phyloP scores from a whole-genome alignment of 331 rosid species.

The Quercus phellos region DNA sequence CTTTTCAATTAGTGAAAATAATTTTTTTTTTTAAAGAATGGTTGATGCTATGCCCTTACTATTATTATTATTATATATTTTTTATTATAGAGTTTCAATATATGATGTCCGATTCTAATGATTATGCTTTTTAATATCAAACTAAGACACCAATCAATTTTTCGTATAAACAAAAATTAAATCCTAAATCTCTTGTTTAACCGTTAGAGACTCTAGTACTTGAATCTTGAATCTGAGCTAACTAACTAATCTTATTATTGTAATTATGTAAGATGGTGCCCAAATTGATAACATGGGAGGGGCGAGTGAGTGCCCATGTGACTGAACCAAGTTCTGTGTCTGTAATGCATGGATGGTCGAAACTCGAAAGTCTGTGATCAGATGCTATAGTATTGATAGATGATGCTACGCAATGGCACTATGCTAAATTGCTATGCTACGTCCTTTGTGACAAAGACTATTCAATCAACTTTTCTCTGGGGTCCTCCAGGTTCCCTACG shows the following conservation, averaged over 20 bases:
- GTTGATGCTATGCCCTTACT: too few species aligned
- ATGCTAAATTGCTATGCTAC: neutral
- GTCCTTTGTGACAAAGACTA: constrained; percentile 17
- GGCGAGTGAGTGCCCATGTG: neutral
- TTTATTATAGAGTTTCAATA: too few species aligned
- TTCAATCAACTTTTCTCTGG: neutral
- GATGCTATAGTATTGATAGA: neutral
- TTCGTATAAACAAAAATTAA: too few species aligned
- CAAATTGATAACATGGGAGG: neutral
- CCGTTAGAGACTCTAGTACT: accelerated
- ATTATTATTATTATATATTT: too few species aligned
- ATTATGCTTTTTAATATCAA: too few species aligned
- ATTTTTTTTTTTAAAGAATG: too few species aligned
- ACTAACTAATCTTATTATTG: too few species aligned
- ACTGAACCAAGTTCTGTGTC: neutral
- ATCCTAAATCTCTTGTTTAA: accelerated
- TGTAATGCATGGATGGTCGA: neutral
- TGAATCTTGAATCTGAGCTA: too few species aligned
- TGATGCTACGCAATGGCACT: neutral
- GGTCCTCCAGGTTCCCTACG: neutral
- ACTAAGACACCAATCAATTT: accelerated
- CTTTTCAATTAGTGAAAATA: too few species aligned
- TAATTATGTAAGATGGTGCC: too few species aligned
- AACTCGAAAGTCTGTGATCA: neutral
- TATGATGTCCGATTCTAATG: too few species aligned